Evolutionary conservation across 2,329 filamentous ascomycete genomes (phyloP).

Genomic region (Penicillium sp.): DNA sequence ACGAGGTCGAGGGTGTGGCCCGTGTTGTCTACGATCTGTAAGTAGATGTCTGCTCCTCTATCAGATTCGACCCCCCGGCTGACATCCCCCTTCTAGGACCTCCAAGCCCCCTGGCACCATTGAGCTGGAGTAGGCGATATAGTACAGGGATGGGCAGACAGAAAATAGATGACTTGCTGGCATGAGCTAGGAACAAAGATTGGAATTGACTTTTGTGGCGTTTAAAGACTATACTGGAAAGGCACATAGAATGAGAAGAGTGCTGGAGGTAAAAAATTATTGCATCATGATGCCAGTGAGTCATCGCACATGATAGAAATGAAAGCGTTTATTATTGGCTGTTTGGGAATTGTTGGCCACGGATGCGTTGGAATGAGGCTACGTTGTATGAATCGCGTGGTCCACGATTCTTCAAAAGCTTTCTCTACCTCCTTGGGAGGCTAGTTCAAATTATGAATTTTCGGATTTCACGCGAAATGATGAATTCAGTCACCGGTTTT

Average conservation of each 20-base stretch:
- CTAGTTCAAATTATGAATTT: too few relatives aligned
- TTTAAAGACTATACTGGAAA: neutral
- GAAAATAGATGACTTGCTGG: neutral
- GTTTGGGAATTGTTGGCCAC: too few relatives aligned
- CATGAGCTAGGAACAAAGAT: neutral
- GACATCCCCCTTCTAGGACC: constrained; percentile 10
- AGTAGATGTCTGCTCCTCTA: constrained; percentile 3
- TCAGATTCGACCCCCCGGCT: neutral
- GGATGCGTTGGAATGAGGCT: too few relatives aligned
- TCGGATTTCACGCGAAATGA: too few relatives aligned
- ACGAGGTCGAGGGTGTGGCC: constrained; percentile 72
- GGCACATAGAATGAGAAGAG: neutral
- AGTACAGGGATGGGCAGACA: neutral
- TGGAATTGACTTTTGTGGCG: neutral
- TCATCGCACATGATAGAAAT: neutral
- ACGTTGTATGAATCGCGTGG: too few relatives aligned
- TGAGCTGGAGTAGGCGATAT: constrained; percentile 25
- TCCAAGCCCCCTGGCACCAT: constrained; percentile 28
- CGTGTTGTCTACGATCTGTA: constrained; percentile 67
- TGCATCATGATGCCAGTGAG: neutral
- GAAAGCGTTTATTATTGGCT: neutral
- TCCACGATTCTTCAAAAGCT: too few relatives aligned
- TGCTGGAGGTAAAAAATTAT: neutral
- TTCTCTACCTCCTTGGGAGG: too few relatives aligned
- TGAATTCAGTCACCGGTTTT: too few relatives aligned